Percentiles rank a stretch among this genome's conserved stretches.
Conservation (phyloP, 495 filamentous ascomycete genomes). For the Coniosporium apollinis region DNA sequence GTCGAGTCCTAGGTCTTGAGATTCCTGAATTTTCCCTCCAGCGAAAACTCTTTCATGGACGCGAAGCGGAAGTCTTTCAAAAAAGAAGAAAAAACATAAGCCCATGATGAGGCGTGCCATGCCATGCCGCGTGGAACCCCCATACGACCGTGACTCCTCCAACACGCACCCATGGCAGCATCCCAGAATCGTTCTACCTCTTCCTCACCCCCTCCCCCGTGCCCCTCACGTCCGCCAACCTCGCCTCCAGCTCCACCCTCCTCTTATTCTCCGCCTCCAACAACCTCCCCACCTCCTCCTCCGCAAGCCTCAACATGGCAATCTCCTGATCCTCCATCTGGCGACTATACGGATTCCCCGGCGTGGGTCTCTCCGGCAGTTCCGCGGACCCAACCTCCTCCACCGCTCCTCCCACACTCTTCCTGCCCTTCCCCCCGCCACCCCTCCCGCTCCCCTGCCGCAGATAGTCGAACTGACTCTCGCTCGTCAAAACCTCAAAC, state of each 20-base stretch:
- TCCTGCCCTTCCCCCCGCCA: conserved; percentile 2
- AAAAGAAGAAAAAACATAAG: too few relatives aligned
- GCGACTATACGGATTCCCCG: conserved; percentile 4
- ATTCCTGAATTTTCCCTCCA: too few relatives aligned
- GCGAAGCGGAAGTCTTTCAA: too few relatives aligned
- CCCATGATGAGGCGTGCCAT: too few relatives aligned
- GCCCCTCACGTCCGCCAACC: conserved; percentile 4
- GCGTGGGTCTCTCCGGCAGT: conserved; percentile 11
- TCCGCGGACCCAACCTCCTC: conserved; percentile 12
- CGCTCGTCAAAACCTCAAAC: conserved; percentile 54
- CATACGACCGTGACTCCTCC: too few relatives aligned
- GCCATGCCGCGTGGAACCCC: too few relatives aligned
- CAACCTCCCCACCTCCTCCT: conserved; percentile 5
- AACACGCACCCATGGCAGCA: too few relatives aligned
- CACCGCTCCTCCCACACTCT: conserved; percentile 7
- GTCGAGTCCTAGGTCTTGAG: too few relatives aligned
- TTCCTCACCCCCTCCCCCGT: conserved; percentile 5
- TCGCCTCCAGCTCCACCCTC: conserved; percentile 5
- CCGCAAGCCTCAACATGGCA: conserved; percentile 7
- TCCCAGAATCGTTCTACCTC: too few relatives aligned
- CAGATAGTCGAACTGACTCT: conserved; percentile 23
- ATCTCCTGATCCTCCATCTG: conserved; percentile 13
- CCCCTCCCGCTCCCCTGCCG: neutral
- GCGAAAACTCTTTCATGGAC: too few relatives aligned
- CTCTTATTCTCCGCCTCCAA: conserved; percentile 7